Conservation (phyloP, 2,329 filamentous ascomycete species). For the Paraphaeosphaeria sporulosa region DNA sequence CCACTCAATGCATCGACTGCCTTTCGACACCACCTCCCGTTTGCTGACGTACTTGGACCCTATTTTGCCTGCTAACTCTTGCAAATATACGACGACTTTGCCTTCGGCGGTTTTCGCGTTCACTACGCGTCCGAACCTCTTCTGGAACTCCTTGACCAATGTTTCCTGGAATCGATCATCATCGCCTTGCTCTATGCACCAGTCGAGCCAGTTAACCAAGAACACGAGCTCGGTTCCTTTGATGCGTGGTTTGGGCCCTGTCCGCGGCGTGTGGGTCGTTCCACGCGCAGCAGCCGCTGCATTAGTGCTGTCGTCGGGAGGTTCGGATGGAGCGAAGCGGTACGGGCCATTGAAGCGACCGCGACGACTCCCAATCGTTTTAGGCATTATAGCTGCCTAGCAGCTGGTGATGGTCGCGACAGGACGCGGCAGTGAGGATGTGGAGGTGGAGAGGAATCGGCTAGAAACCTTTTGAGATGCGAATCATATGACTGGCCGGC, state of each 20-base stretch:
- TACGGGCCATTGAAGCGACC: conserved; percentile 9
- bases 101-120: conserved; percentile 9
- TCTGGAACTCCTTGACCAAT: conserved; percentile 9
- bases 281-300: not conserved
- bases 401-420: conserved; percentile 1
- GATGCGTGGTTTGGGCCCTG: conserved; percentile 9
- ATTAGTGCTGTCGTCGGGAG: conserved; percentile 1
- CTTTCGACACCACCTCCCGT: conserved; percentile 2
- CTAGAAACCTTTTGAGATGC: conserved; percentile 2
- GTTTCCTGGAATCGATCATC: conserved; percentile 9
- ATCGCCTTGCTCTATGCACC: not conserved
- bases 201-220: conserved; percentile 8
- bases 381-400: conserved; percentile 14
- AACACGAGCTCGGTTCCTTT: conserved; percentile 7
- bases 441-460: conserved; percentile 1
- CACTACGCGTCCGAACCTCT: conserved; percentile 8
- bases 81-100: conserved; percentile 3
- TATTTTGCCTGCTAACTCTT: conserved; percentile 6
- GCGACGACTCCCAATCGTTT: conserved; percentile 3
- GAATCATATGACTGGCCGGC: conserved; percentile 3
- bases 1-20: conserved; percentile 12
- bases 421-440: conserved; percentile 1
- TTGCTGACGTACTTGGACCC: conserved; percentile 12
- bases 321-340: conserved; percentile 7
- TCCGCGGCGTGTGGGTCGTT: not conserved